These are phyloP conservation scores for Penicillium angulare DNA, from an alignment of 495 filamentous ascomycete species.

Conservation along the genomic window DNA sequence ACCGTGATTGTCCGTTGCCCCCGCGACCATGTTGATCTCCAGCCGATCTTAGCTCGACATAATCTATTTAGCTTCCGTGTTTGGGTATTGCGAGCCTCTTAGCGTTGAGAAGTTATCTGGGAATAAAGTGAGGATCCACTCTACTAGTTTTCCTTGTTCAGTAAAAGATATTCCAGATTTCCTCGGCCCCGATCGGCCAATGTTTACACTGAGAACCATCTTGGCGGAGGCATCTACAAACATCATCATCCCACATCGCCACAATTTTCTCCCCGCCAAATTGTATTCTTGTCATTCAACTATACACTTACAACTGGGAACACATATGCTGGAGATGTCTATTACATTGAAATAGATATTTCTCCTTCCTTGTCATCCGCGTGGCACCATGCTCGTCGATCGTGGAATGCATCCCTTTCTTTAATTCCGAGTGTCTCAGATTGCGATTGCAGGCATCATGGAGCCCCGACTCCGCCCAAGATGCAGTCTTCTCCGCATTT, in stretches of 20 bases:
- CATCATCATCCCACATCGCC: neutral
- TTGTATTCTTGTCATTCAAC: neutral
- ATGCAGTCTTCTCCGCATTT: slow-evolving; percentile 15
- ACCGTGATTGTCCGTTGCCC: slow-evolving; percentile 16
- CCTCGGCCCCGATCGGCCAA: slow-evolving; percentile 3
- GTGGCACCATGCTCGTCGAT: slow-evolving; percentile 31
- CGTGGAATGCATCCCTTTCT: slow-evolving; percentile 26
- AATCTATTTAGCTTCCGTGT: slow-evolving; percentile 14
- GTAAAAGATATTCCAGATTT: neutral
- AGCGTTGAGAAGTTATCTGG: neutral
- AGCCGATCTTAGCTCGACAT: slow-evolving; percentile 12
- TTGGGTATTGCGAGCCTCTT: slow-evolving; percentile 13
- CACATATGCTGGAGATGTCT: neutral
- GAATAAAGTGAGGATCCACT: neutral
- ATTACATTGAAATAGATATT: slow-evolving; percentile 5
- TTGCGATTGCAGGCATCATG: slow-evolving; percentile 19
- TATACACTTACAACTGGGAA: slow-evolving; percentile 1
- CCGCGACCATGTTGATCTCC: slow-evolving; percentile 14
- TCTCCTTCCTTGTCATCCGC: slow-evolving; percentile 16
- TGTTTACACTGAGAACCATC: slow-evolving; percentile 2
- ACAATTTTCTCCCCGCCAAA: too few relatives aligned
- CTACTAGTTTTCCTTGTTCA: too few relatives aligned
- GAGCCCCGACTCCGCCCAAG: slow-evolving; percentile 18
- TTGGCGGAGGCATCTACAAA: neutral
- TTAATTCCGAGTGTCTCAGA: slow-evolving; percentile 28